Base-by-base conservation (phyloP, 2,329 filamentous ascomycete genomes). In the Mycogone perniciosa region DNA sequence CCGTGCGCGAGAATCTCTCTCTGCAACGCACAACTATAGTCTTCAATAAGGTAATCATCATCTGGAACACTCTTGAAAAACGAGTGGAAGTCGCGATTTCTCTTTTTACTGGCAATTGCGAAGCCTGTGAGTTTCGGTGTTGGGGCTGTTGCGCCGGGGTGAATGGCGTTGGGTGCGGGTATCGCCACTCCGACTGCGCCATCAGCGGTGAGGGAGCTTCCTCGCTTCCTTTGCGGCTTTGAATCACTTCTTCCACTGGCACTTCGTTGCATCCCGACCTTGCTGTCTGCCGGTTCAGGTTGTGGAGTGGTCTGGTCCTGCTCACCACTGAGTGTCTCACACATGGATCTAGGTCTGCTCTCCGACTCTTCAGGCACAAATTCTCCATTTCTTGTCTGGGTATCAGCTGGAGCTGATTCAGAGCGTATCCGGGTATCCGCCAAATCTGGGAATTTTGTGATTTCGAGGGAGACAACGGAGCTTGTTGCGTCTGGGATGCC, bases 41-140 rank as follows among this genome's bases (percentile, higher is more conserved):
- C 93, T 65, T 99, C 93, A 57, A 99, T 97, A 29, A 99, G 77
- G 64, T 96, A 96, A 67, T 99, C 93, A 62, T 99, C 93, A 58
- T 97, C 92, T 1, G 95, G 93, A 1, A 99, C 93, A 65, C 91
- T 97, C 69, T 93, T 88, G 75, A 99, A 99, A 2, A 96, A 73
- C 53, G 80, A 81, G 67, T 99, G 93, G 62, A 97, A 99, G 64
- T 97, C 93, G 44, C 89, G 83, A 69, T 99, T 99, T 51, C 95
- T 83, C 72, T 93, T 96, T 67, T 95, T 95, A 66, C 88, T 95
- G 44, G 93, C 93, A 57, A 97, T 90, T 45, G 93, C 92, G 66
- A 99, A 99, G 0, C 93, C 93, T 4, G 92, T 96, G 56, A 95
- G 76, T 56, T 91, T 90, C 41, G 88, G 86, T 5, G 81, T 78